Base-by-base conservation (phyloP, 257 asterid genomes). In the Linderniella brevidens region DNA sequence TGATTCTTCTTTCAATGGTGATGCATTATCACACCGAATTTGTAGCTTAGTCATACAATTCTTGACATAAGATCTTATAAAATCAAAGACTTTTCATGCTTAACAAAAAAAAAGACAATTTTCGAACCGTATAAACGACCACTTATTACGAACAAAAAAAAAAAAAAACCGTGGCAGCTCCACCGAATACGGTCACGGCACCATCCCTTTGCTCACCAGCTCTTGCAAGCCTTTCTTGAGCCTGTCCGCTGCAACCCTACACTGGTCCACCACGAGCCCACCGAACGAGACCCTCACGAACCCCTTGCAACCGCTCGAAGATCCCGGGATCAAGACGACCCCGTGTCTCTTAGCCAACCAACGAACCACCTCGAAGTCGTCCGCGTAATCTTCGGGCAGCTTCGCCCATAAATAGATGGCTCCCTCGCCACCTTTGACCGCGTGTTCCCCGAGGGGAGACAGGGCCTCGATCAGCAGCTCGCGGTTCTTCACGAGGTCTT, bases 341-440 rank as follows among this genome's bases (percentile, higher is more conserved):
- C 79, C 64, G 3, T 90, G 96, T 54, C 64, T 85, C 51, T 13
- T 57, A 1, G 83, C 94, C 19, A 90, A 67, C 99, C 99, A 90
- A 25, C 61, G 74, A 0, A 90, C 96, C 0, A 85, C 93, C 56
- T 73, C 71, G 59, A 71, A 71, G 71, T 90, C 96, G 5, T 85
- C 71, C 0, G 35, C 8, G 41, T 64, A 58, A 16, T 58, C 42
- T 0, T 77, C 82, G 0, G 94, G 96, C 19, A 85, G 93, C 63
- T 81, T 85, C 5, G 80, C 99, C 99, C 99, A 90, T 64, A 90
- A 60, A 70, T 90, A 90, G 15, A 90, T 82, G 0, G 96, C 94
- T 0, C 96, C 96, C 68, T 90, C 96, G 35, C 99, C 99, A 13
- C 99, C 99, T 60, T 63, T 79, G 43, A 85, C 82, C 0, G 94